phyloP scores from a whole-genome alignment of 2,329 filamentous ascomycete species.

The Microdochium nivale region DNA sequence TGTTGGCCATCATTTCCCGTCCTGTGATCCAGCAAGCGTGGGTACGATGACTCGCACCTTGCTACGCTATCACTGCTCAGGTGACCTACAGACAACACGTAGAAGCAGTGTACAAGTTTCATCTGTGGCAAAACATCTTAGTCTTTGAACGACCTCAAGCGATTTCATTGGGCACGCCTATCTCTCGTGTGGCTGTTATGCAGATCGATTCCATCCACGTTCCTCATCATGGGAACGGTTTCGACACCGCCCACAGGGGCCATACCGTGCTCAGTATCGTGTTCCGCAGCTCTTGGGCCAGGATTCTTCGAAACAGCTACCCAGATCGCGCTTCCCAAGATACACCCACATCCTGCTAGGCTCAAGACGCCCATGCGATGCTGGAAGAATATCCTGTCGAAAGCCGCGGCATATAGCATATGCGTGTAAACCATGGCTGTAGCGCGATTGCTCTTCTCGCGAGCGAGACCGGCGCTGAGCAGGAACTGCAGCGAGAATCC shows the following conservation, averaged over 20 bases:
- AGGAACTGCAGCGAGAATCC: conserved; percentile 84
- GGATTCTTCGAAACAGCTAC: conserved; percentile 35
- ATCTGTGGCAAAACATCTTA: no score
- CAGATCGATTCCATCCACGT: background rate
- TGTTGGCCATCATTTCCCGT: no score
- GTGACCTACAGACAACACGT: no score
- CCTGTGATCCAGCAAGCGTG: no score
- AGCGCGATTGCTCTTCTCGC: conserved; percentile 56
- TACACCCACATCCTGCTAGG: conserved; percentile 40
- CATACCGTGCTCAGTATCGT: background rate
- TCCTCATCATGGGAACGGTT: background rate
- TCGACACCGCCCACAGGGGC: background rate
- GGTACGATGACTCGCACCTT: no score
- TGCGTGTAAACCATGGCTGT: conserved; percentile 51
- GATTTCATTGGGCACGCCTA: background rate
- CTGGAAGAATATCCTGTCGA: conserved; percentile 44
- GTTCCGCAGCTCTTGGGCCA: background rate
- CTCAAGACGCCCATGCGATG: conserved; percentile 40
- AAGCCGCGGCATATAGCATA: conserved; percentile 45
- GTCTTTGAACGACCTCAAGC: background rate
- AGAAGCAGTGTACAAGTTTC: no score
- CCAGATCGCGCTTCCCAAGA: conserved; percentile 44
- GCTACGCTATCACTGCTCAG: no score
- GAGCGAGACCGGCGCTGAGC: conserved; percentile 66
- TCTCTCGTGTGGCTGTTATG: background rate